A percentile compares a stretch with the other conserved stretches of the same genome.
These are phyloP conservation scores for Pseudogymnoascus sp. DNA, from an alignment of 2,329 filamentous ascomycete species.

Conservation along the genomic window DNA sequence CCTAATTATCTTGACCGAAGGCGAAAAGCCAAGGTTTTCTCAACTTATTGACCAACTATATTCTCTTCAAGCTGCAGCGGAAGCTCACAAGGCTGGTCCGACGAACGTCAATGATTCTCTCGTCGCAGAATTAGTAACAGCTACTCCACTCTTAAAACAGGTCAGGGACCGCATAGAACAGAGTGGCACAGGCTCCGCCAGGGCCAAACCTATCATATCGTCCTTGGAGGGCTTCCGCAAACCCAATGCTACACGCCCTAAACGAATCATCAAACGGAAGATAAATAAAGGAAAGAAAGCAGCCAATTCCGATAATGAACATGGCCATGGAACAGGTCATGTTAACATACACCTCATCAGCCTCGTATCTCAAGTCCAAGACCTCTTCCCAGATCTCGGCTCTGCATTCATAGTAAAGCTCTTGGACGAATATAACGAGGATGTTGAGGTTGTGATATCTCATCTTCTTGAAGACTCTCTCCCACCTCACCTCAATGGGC, in stretches of 20 bases:
- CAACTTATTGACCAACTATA: slow-evolving; percentile 78
- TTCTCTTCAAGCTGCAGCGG: slow-evolving; percentile 64
- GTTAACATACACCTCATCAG: slow-evolving; percentile 72
- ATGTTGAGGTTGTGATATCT: slow-evolving; percentile 71
- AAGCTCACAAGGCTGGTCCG: slow-evolving; percentile 51
- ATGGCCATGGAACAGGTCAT: slow-evolving; percentile 13
- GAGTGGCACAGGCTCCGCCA: slow-evolving; percentile 42
- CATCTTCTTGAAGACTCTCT: slow-evolving; percentile 74
- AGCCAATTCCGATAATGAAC: slow-evolving; percentile 31
- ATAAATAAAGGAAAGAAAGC: slow-evolving; percentile 59
- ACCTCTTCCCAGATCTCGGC: slow-evolving; percentile 83
- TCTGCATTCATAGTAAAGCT: slow-evolving; percentile 73
- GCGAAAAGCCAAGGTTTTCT: slow-evolving; percentile 61
- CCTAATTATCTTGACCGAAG: slow-evolving; percentile 61
- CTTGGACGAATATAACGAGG: slow-evolving; percentile 69
- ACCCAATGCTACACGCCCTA: slow-evolving; percentile 42
- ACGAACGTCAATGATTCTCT: slow-evolving; percentile 59
- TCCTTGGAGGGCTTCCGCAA: slow-evolving; percentile 55
- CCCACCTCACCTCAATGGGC: slow-evolving; percentile 56
- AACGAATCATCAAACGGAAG: slow-evolving; percentile 45
- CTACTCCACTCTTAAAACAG: slow-evolving; percentile 65
- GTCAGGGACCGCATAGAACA: slow-evolving; percentile 48
- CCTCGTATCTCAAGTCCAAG: slow-evolving; percentile 82
- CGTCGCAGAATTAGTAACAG: slow-evolving; percentile 74
- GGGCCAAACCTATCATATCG: slow-evolving; percentile 53